Base-by-base conservation (phyloP, 192 early-diverging fungal species). In the Geranomyces variabilis region DNA sequence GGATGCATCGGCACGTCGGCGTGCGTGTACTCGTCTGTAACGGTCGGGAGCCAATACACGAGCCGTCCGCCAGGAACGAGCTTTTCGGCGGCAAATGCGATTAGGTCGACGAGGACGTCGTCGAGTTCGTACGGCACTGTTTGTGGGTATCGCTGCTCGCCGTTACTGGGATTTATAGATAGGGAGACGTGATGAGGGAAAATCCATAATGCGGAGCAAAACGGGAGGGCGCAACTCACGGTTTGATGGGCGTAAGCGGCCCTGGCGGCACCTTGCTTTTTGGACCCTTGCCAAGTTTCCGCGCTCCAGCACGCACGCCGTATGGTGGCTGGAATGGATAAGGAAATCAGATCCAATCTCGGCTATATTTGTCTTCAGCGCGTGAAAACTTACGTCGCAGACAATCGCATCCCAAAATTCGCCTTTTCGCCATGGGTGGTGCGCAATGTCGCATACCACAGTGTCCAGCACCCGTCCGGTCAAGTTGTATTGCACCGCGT, bases 291-390 rank as follows among this genome's bases (percentile, higher is more conserved):
- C 94, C 94, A 26, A 97, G 83, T 33, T 89, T 94, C 77, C 95
- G 96, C 21, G 97, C 96, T 24, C 96, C 97, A 0, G 96, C 96
- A 49, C 97, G 90, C 14, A 99, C 97, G 70, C 97, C 96, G 76
- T 99, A 96, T 33, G 96, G 96, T 24, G 96, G 90, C 85, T 77
- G 59, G 43, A 43, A 43, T 26, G 56, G 28, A 55, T 63, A n/a
- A 64, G 21, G 34, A 45, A 45, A 14, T 62, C 12, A 62, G 60
- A 21, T 24, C 12, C 14, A 57, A 57, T n/a, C n/a, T n/a, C n/a
- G n/a, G n/a, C n/a, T n/a, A n/a, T n/a, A n/a, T n/a, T n/a, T 21
- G 19, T 57, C 56, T 14, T 21, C 24, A 12, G 56, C 14, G 10
- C 19, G 24, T 24, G 56, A 12, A 57, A 21, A 57, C 77, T 41